Base-by-base conservation (phyloP, 2,329 filamentous ascomycete genomes). In the Talaromyces sp. region DNA sequence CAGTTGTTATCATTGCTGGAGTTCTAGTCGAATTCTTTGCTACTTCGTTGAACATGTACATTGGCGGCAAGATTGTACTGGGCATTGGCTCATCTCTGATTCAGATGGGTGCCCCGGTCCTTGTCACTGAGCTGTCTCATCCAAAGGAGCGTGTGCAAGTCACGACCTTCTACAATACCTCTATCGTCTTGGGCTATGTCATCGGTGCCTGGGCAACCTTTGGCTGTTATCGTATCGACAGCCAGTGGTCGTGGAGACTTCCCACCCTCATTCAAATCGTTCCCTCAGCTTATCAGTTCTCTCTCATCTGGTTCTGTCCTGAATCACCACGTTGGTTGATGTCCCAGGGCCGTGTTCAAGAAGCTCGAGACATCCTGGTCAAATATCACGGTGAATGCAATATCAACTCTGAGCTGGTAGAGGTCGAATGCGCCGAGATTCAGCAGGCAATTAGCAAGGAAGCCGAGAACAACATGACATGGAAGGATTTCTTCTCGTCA, bases 321-420 rank as follows among this genome's bases (percentile, higher is more conserved):
- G 87, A 89, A 67, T 86, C 82, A 0, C 87, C 87, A 1, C 81
- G 87, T 43, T 89, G 83, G 82, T 73, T 87, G 33, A 79, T 87
- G 50, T 80, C 81, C 41, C 80, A 84, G 66, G 84, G 85, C 37
- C 78, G 79, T 24, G 66, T 73, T 1, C 80, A 85, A 5, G 78
- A 86, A 69, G 86, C 86, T 0, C 80, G 77, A 16, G 74, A 75
- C 0, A 82, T 86, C 31, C 71, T 88, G 0, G 76, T 81, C 69
- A 84, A 84, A 63, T 84, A 84, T 47, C 83, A 86, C 62, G 83
- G 81, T 27, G 83, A 84, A 65, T 76, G 79, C 35, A 77, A 84
- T 54, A 68, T 73, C 37, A 73, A 80, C 2, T 80, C 77, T 1
- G 77, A 80, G 59, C 71, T 84, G 6, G 83, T 85, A 14, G 73